A percentile compares a stretch with the other conserved stretches of the same genome.
phyloP scores from a whole-genome alignment of 2,329 filamentous ascomycete genomes.

The Ophiostoma australiae region DNA sequence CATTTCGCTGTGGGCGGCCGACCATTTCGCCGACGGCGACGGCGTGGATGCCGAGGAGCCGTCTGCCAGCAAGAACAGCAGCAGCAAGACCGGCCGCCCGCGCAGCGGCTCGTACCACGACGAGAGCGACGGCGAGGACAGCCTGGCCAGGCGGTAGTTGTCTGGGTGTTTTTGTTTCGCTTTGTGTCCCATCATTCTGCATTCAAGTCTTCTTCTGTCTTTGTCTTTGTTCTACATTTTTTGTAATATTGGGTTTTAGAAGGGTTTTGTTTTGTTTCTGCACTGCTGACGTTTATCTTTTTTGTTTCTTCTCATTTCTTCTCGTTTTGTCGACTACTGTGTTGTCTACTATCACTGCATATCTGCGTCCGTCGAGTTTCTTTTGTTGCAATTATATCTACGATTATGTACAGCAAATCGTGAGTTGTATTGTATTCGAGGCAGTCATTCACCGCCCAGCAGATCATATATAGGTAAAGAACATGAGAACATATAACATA shows the following conservation, averaged over 20 bases:
- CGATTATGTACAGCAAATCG: background rate
- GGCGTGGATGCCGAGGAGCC: slow-evolving; percentile 10
- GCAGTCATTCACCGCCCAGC: background rate
- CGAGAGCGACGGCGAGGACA: slow-evolving; percentile 21
- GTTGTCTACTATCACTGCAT: background rate
- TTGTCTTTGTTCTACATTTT: background rate
- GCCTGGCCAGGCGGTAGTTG: slow-evolving; percentile 15
- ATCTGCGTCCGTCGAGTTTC: background rate
- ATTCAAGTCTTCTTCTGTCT: background rate
- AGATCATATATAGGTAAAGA: background rate
- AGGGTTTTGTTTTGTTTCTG: background rate
- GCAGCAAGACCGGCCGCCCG: background rate
- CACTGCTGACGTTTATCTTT: background rate
- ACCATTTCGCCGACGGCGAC: slow-evolving; percentile 35
- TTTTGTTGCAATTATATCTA: slow-evolving; percentile 8
- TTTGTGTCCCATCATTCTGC: background rate
- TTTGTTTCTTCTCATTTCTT: background rate
- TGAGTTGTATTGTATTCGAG: background rate
- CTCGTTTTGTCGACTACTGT: background rate
- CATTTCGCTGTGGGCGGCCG: slow-evolving; percentile 53
- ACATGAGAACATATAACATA: background rate
- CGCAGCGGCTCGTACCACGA: slow-evolving; percentile 19
- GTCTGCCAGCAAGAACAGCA: background rate
- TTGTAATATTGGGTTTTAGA: slow-evolving; percentile 6
- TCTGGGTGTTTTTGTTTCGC: background rate